These are phyloP conservation scores for Seminavis robusta DNA, from an alignment of 108 stramenopile genomes.

Conservation along the genomic window DNA sequence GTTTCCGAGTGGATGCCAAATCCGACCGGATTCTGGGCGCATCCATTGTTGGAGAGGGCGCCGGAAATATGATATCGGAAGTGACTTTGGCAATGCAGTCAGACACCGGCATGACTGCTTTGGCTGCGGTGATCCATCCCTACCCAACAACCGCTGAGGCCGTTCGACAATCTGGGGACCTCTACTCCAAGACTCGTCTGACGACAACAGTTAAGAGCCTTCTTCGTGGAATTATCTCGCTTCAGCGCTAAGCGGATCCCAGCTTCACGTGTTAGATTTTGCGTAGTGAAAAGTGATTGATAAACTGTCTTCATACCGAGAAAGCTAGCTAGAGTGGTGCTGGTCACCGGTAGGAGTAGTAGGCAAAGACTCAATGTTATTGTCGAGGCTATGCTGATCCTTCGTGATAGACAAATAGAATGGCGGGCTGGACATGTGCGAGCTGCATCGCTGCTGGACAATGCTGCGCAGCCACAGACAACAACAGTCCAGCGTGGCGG, in stretches of 20 bases:
- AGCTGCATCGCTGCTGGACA: too few relatives aligned
- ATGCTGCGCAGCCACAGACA: too few relatives aligned
- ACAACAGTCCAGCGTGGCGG: too few relatives aligned
- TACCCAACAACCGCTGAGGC: slow-evolving; percentile 82
- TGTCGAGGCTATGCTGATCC: too few relatives aligned
- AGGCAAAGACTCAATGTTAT: too few relatives aligned
- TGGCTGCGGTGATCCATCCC: slow-evolving; percentile 86
- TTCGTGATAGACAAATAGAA: too few relatives aligned
- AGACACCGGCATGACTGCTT: slow-evolving; percentile 42
- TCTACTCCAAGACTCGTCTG: slow-evolving; percentile 53
- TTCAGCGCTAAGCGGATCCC: slow-evolving; percentile 40
- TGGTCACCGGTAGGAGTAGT: too few relatives aligned
- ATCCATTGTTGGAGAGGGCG: slow-evolving; percentile 73
- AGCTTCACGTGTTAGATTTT: too few relatives aligned
- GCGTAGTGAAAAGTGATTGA: too few relatives aligned
- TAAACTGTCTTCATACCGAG: too few relatives aligned
- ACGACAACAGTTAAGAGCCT: slow-evolving; percentile 41
- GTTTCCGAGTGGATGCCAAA: slow-evolving; percentile 64
- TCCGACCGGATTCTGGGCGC: slow-evolving; percentile 81
- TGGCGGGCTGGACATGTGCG: too few relatives aligned
- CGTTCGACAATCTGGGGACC: slow-evolving; percentile 57
- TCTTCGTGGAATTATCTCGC: slow-evolving; percentile 46
- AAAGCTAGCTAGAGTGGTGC: too few relatives aligned
- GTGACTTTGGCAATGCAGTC: slow-evolving; percentile 85
- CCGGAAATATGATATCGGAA: slow-evolving; percentile 89